Conservation (phyloP, 768 basidiomycete species). For the Termitomyces sp. region DNA sequence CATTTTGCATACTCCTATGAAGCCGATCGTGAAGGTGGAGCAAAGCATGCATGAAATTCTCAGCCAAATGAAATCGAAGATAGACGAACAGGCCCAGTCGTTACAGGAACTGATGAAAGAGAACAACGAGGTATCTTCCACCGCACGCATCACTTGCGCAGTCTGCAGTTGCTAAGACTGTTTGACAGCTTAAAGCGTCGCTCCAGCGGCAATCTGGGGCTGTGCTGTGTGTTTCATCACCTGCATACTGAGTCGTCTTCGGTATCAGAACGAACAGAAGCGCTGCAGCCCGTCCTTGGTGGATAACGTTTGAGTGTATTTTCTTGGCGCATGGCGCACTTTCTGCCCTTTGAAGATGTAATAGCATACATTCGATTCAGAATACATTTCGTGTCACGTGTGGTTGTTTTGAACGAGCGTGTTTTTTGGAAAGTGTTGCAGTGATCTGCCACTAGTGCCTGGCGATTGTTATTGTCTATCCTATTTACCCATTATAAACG, state of each 20-base stretch:
- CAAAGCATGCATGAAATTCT: slow-evolving; percentile 24
- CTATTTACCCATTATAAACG: neutral
- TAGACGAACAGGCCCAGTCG: slow-evolving; percentile 41
- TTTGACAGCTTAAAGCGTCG: slow-evolving; percentile 22
- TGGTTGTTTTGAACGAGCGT: slow-evolving; percentile 10
- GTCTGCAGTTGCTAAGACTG: slow-evolving; percentile 6
- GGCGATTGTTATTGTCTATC: neutral
- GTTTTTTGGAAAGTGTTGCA: neutral
- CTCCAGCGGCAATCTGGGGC: slow-evolving; percentile 9
- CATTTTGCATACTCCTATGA: slow-evolving; percentile 6
- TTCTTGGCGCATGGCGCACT: neutral
- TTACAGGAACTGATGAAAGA: slow-evolving; percentile 39
- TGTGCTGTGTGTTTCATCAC: neutral
- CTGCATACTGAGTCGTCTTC: neutral
- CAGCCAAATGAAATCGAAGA: slow-evolving; percentile 40
- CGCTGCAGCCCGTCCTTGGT: neutral
- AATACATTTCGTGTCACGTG: slow-evolving; percentile 11
- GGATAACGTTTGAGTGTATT: neutral
- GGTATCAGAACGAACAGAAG: too few species aligned
- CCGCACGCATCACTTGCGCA: too few species aligned
- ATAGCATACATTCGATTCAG: too few species aligned
- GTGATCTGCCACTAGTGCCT: neutral
- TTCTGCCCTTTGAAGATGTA: neutral
- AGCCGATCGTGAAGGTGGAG: slow-evolving; percentile 11
- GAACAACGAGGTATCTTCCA: slow-evolving; percentile 35